Base-by-base conservation (phyloP, 164 flowering plant genomes). In the Echeveria elegans region DNA sequence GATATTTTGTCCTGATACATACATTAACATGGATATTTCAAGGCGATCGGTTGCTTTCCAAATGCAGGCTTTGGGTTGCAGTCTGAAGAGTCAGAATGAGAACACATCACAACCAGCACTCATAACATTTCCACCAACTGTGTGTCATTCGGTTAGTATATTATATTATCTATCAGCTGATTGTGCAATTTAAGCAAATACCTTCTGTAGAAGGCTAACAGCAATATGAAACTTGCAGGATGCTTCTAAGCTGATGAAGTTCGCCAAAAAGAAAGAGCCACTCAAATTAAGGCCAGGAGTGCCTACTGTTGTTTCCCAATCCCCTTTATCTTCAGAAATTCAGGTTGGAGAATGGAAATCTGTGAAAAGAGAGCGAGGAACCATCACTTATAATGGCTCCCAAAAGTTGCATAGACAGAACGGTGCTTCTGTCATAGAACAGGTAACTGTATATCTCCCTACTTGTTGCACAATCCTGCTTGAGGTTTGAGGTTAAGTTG, bases 321-420 rank as follows among this genome's bases (percentile, higher is more conserved):
- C 72, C 58, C 36, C 48, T 59, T 31, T 6, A 48, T 68, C 23
- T 72, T 75, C 81, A 38, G 82, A 81, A 71, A 72, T 73, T 48
- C 85, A 86, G 77, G 64, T 36, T 23, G 82, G 84, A 75, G 77
- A 77, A 45, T 80, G 81, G 82, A 85, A 72, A 11, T 68, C 82
- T 2, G 82, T 80, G 19, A 83, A 81, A 77, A 50, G 21, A 40
- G 75, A 79, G 66, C 59, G 68, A 66, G 68, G 48, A 63, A 23
- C 77, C 73, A 63, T 63, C 21, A 58, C 76, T 34, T 34, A 66
- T 47, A 72, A 74, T 69, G 70, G 34, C 37, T 64, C 37, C 37
- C 66, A 2, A 34, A 71, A 37, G 64, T 64, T 43, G 59, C 48
- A 34, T 52, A 76, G 69, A 69, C 73, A 64, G 73, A 76, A 67